Percentiles rank a stretch among this genome's conserved stretches.
Evolutionary conservation across 257 asterid genomes (phyloP).

Genomic region (Lantana camara): DNA sequence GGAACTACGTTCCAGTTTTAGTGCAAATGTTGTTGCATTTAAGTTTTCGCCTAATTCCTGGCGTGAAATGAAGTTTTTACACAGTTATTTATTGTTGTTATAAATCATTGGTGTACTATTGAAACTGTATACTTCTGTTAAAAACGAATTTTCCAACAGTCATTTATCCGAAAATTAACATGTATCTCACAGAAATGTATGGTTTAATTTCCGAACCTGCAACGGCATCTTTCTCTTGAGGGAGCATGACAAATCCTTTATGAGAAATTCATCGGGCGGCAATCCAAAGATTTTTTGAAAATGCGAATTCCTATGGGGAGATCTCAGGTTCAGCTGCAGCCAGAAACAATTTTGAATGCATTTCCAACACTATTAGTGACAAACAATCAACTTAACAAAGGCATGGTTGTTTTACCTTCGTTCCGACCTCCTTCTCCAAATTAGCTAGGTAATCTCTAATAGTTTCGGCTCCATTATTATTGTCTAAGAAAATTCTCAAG

Average conservation of each 20-base stretch:
- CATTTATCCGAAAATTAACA: no score
- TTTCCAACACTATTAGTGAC: neutral
- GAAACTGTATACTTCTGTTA: no score
- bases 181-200: no score
- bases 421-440: slow-evolving; percentile 92
- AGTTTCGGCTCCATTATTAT: slow-evolving; percentile 86
- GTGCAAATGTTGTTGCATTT: neutral
- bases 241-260: slow-evolving; percentile 87
- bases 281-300: slow-evolving; percentile 80
- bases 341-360: neutral
- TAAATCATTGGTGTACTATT: no score
- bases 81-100: no score
- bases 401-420: slow-evolving; percentile 54
- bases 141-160: no score
- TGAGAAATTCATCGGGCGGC: slow-evolving; percentile 92
- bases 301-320: slow-evolving; percentile 78
- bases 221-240: slow-evolving; percentile 84
- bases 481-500: slow-evolving; percentile 81
- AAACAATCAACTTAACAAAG: slow-evolving; percentile 4
- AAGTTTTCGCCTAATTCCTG: no score
- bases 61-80: no score
- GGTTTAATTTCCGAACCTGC: slow-evolving; percentile 49
- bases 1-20: no score
- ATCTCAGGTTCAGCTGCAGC: slow-evolving; percentile 76
- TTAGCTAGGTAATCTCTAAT: slow-evolving; percentile 78